Evolutionary conservation across 345 rosid genomes (phyloP).

Genomic region (Microthlaspi erraticum): DNA sequence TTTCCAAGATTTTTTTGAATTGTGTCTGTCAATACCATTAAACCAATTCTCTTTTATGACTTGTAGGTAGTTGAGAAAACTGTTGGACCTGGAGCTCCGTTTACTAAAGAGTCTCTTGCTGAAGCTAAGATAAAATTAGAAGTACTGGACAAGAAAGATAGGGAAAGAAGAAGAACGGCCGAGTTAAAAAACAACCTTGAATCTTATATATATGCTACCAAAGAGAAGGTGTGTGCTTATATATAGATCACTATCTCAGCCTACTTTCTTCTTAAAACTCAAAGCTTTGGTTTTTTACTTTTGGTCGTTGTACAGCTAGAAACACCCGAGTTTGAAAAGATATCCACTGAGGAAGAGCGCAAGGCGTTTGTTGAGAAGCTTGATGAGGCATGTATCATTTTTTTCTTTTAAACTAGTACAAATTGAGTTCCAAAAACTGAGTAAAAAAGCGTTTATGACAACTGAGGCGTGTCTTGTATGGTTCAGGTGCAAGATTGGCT

Average conservation of each 20-base stretch:
- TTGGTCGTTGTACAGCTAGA: conserved; percentile 64
- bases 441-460: conserved; percentile 13
- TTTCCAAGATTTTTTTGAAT: conserved; percentile 13
- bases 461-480: conserved; percentile 9
- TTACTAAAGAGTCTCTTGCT: conserved; percentile 64
- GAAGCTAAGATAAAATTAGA: conserved; percentile 82
- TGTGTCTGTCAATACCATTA: conserved; percentile 14
- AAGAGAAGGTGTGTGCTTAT: conserved; percentile 73
- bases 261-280: conserved; percentile 26
- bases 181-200: conserved; percentile 94
- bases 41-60: conserved; percentile 5
- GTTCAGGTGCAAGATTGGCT: conserved; percentile 97
- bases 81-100: conserved; percentile 77
- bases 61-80: conserved; percentile 79
- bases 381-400: conserved; percentile 65
- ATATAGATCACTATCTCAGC: not conserved
- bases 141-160: conserved; percentile 81
- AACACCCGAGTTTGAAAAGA: conserved; percentile 65
- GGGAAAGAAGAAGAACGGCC: conserved; percentile 89
- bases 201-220: conserved; percentile 89
- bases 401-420: not conserved
- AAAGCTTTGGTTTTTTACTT: conserved; percentile 9
- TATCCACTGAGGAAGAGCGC: conserved; percentile 80
- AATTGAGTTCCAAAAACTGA: conserved; percentile 8
- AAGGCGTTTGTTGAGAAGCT: conserved; percentile 80